Base-by-base conservation (phyloP, 805 yeast genomes). In the Metschnikowia henanensis region DNA sequence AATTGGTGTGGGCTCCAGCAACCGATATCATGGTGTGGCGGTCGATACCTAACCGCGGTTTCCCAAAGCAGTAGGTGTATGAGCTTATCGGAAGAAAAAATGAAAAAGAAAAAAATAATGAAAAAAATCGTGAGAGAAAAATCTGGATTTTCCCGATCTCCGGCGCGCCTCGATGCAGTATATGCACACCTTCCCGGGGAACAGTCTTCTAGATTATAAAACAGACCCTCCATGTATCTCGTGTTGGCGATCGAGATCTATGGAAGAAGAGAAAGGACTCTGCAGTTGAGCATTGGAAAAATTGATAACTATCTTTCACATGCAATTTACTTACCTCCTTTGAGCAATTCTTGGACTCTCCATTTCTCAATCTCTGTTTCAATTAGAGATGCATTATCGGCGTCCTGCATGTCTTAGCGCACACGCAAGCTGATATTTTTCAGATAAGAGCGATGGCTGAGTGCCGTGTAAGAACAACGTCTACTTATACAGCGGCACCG, bases 21-120 rank as follows among this genome's bases (percentile, higher is more conserved):
- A 23, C 12, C 26, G 8, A 13, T 13, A 23, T 9, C 26, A 3
- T 9, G 26, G 26, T 2, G 26, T 9, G 2, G 26, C 26, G 26
- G 26, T 9, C 26, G 26, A 23, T 3, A 23, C 4, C 5, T 23
- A 30, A 15, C 32, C 32, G 17, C 32, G 9, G 23, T 19, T 37
- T 37, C 40, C 40, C 15, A 16, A 37, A 15, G 13, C 19, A 20
- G 40, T 16, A 37, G 20, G 15, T 29, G 26, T 13, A 19, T 37
- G 40, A 37, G 40, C 40, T 37, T 37, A 37, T 37, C 40, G 23
- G 38, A 23, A 6, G 12, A 3, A 23, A 23, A 23, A 13, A 23
- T 13, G 12, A 9, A 9, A 23, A 9, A 23, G 26, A 23, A 9
- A 23, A 23, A 13, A 23, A 22, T 22, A 9, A 22, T 7, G 9